These are phyloP conservation scores for Zygoascus meyerae DNA, from an alignment of 1,139 yeast species.

Conservation along the genomic window DNA sequence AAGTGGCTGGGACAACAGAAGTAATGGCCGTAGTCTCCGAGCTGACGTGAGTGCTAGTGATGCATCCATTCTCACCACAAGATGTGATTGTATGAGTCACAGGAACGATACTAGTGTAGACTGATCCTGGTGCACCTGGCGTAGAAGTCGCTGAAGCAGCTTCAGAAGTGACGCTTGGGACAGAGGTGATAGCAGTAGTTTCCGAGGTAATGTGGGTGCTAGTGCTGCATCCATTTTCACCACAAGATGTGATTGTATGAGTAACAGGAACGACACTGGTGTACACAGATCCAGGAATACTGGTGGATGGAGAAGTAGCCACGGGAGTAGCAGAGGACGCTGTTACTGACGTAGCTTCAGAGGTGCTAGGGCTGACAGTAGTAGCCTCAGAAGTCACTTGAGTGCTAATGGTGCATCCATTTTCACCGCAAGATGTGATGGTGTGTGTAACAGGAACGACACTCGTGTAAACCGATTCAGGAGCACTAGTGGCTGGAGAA, in stretches of 20 bases:
- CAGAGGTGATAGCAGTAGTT: neutral
- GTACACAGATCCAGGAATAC: neutral
- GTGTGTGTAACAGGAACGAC: neutral
- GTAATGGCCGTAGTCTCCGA: neutral
- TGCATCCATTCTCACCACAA: constrained; percentile 4
- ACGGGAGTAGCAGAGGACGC: too few species aligned
- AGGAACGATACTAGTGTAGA: neutral
- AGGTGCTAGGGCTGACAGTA: neutral
- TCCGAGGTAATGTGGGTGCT: neutral
- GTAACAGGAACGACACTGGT: neutral
- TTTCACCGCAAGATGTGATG: constrained; percentile 1
- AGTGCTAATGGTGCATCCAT: neutral
- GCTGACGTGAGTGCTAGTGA: constrained; percentile 2
- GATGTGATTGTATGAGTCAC: constrained; percentile 5
- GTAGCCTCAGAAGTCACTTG: constrained; percentile 2
- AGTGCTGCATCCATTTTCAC: constrained; percentile 1
- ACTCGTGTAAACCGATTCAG: neutral
- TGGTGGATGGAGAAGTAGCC: neutral
- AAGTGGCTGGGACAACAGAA: neutral
- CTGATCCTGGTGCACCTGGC: neutral
- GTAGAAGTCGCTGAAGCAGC: constrained; percentile 1
- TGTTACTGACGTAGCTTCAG: neutral
- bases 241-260: constrained; percentile 1
- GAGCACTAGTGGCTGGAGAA: neutral
- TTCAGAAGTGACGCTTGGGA: neutral